Evolutionary conservation across 2,329 filamentous ascomycete species (phyloP), one percentile per base, ranked within the genome.

Genomic region (Alternaria sp.): DNA sequence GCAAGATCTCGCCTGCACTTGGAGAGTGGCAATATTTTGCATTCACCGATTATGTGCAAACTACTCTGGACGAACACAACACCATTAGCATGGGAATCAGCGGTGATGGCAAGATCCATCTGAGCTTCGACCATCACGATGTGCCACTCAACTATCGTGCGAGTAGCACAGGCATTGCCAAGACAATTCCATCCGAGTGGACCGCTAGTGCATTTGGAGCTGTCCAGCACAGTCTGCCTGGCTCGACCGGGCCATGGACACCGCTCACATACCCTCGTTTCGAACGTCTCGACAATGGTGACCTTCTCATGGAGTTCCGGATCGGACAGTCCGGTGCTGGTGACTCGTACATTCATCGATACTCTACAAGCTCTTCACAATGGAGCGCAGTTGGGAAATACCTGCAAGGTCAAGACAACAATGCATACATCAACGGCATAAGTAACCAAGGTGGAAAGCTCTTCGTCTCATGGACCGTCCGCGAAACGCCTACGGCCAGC

Each of bases 41-140:
- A 1, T 82, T 85, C 28, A 77, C 78, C 1, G 84, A 85, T 68
- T 85, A 85, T 48, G 73, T 80, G 16, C 83, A 86, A 66, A 82
- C 78, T 12, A 80, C 79, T 1, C 79, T 85, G 43, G 84, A 85
- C 58, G 83, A 83, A 4, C 84, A 85, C 67, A 85, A 86, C 60
- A 85, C 83, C 4, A 81, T 85, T 46, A 83, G 83, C 68, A 77
- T 85, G 63, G 84, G 83, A 3, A 81, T 85, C 43, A 84, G 80
- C 44, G 82, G 80, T 2, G 83, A 85, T 60, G 83, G 83, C 44
- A 84, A 81, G n/a, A 84, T 86, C 24, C 84, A 85, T 60, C 69
- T 86, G 4, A 82, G 81, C 7, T 85, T 84, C 63, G 83, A 86
- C 55, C 84, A 85, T 61, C 83, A 85, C 58, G 75, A 77, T 36